These are phyloP conservation scores for Lactarius indigo DNA, from an alignment of 768 basidiomycete species.

Conservation along the genomic window DNA sequence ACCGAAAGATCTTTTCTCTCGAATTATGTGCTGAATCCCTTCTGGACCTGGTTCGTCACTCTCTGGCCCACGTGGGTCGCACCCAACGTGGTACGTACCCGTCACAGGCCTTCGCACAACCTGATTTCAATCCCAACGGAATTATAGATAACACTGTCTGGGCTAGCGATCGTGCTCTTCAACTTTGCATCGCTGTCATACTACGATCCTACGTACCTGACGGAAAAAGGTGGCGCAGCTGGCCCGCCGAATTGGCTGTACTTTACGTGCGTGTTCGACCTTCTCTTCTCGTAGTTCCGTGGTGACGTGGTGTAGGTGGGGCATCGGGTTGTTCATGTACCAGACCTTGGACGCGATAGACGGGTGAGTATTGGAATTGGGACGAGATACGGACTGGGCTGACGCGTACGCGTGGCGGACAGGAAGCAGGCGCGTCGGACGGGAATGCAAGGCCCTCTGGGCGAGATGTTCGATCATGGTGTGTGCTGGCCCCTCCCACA, in stretches of 20 bases:
- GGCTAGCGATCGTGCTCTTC: constrained; percentile 72
- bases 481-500: constrained; percentile 24
- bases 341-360: constrained; percentile 89
- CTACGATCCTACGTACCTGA: constrained; percentile 76
- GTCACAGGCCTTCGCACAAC: not conserved
- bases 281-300: not conserved
- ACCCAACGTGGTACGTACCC: constrained; percentile 68
- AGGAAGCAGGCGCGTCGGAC: constrained; percentile 95
- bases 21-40: constrained; percentile 72
- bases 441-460: constrained; percentile 96
- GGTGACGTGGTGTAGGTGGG: constrained; percentile 58
- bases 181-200: constrained; percentile 83
- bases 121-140: not conserved
- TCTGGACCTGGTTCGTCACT: constrained; percentile 90
- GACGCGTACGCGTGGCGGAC: constrained; percentile 8
- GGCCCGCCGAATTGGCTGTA: constrained; percentile 86
- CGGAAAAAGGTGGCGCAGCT: constrained; percentile 56
- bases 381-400: not conserved
- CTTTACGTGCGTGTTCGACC: constrained; percentile 59
- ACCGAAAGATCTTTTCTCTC: constrained; percentile 65
- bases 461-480: constrained; percentile 99
- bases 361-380: constrained; percentile 46
- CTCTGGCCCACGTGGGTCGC: constrained; percentile 83
- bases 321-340: constrained; percentile 83
- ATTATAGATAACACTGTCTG: constrained; percentile 85